A percentile compares a stretch with the other conserved stretches of the same genome.
Evolutionary conservation across 2,329 filamentous ascomycete genomes (phyloP).

Genomic region (Pseudogymnoascus sp.): DNA sequence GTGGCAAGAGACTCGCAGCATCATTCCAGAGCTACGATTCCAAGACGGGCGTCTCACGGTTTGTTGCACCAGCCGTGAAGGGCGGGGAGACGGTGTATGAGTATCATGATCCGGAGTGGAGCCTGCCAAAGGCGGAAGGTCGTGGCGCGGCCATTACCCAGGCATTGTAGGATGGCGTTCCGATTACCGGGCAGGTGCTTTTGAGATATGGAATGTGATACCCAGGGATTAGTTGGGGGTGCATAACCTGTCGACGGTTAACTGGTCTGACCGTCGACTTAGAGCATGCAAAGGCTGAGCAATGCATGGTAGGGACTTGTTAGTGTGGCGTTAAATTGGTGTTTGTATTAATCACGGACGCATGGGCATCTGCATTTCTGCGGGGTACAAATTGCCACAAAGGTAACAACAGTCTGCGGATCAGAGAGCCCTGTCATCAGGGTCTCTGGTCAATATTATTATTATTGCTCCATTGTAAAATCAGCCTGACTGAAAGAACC

Average conservation of each 20-base stretch:
- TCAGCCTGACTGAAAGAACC: neutral
- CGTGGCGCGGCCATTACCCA: neutral
- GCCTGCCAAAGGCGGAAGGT: neutral
- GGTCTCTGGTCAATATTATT: neutral
- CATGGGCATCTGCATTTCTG: slow-evolving; percentile 1
- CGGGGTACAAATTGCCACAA: neutral
- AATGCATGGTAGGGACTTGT: neutral
- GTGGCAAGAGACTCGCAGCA: slow-evolving; percentile 53
- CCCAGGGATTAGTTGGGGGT: neutral
- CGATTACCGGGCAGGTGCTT: neutral
- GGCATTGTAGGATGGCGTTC: neutral
- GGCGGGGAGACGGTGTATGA: slow-evolving; percentile 43
- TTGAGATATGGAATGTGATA: neutral
- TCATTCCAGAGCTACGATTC: slow-evolving; percentile 47
- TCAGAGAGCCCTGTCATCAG: neutral
- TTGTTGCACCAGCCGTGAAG: slow-evolving; percentile 46
- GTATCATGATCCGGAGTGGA: slow-evolving; percentile 46
- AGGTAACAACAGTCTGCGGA: slow-evolving; percentile 7
- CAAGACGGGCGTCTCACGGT: slow-evolving; percentile 45
- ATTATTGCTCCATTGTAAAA: neutral
- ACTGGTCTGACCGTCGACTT: neutral
- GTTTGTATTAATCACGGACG: neutral
- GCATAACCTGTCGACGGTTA: neutral
- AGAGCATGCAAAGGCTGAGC: neutral
- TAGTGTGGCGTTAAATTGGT: neutral